These are phyloP conservation scores for Aspergillus avenaceus DNA, from an alignment of 495 filamentous ascomycete genomes.

Conservation along the genomic window DNA sequence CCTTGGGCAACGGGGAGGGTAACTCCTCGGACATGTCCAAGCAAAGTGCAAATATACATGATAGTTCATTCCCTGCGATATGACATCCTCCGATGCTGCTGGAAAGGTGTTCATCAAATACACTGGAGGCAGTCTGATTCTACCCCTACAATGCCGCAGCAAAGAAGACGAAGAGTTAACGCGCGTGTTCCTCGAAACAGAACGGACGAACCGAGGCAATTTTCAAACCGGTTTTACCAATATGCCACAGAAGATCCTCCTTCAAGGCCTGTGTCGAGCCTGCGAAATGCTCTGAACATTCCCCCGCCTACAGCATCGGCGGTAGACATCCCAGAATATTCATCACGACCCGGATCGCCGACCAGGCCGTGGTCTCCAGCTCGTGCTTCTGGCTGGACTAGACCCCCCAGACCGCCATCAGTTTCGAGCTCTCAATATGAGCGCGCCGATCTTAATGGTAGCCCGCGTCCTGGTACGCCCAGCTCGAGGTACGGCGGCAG, in stretches of 20 bases:
- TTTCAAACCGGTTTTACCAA: slow-evolving; percentile 27
- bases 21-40: not conserved
- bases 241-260: slow-evolving; percentile 29
- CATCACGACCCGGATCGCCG: slow-evolving; percentile 52
- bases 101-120: no score
- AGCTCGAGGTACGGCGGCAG: slow-evolving; percentile 82
- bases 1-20: not conserved
- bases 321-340: slow-evolving; percentile 46
- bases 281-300: slow-evolving; percentile 52
- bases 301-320: slow-evolving; percentile 45
- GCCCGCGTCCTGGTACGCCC: slow-evolving; percentile 84
- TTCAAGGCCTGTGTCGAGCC: slow-evolving; percentile 52
- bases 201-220: slow-evolving; percentile 19
- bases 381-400: slow-evolving; percentile 58
- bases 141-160: not conserved
- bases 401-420: slow-evolving; percentile 58
- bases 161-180: slow-evolving; percentile 24
- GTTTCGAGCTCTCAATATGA: slow-evolving; percentile 68
- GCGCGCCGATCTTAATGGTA: slow-evolving; percentile 82
- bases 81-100: no score
- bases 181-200: slow-evolving; percentile 12
- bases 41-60: not conserved
- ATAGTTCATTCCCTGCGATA: not conserved
- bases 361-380: slow-evolving; percentile 72
- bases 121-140: not conserved